phyloP scores from a whole-genome alignment of 2,329 filamentous ascomycete species.

The Lecanicillium sp. region DNA sequence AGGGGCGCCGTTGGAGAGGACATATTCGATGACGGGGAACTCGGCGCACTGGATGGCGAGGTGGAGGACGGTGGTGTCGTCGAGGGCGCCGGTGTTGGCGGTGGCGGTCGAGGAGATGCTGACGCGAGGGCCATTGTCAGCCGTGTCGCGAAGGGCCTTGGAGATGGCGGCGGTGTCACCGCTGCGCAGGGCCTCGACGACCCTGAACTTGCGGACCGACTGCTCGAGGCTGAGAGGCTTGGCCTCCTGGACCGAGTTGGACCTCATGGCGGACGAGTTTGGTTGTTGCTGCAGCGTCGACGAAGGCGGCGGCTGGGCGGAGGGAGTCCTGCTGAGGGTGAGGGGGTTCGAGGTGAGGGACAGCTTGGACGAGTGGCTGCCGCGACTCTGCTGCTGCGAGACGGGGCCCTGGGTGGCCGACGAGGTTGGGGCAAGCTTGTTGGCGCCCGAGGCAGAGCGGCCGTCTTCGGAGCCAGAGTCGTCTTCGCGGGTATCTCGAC shows the following conservation, averaged over 20 bases:
- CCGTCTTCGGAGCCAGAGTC: slow-evolving; percentile 47
- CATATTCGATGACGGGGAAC: slow-evolving; percentile 83
- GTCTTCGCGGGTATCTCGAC: slow-evolving; percentile 41
- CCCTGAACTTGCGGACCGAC: slow-evolving; percentile 86
- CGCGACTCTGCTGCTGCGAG: slow-evolving; percentile 26
- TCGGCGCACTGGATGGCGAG: slow-evolving; percentile 95
- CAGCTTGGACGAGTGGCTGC: slow-evolving; percentile 38
- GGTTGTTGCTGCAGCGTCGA: slow-evolving; percentile 22
- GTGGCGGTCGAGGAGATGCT: slow-evolving; percentile 49
- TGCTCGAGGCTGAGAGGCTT: slow-evolving; percentile 67
- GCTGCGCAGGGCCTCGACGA: slow-evolving; percentile 85
- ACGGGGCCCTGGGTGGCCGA: slow-evolving; percentile 25
- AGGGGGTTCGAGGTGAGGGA: slow-evolving; percentile 30
- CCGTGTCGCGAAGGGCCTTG: slow-evolving; percentile 67
- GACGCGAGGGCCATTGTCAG: slow-evolving; percentile 41
- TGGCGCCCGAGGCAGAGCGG: slow-evolving; percentile 27
- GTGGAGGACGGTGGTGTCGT: slow-evolving; percentile 86
- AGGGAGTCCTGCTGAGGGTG: slow-evolving; percentile 33
- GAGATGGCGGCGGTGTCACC: slow-evolving; percentile 89
- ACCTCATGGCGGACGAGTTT: slow-evolving; percentile 16
- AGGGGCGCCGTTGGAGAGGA: slow-evolving; percentile 66
- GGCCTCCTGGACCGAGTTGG: slow-evolving; percentile 19
- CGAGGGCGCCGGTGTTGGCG: slow-evolving; percentile 39
- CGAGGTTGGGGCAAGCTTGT: slow-evolving; percentile 21
- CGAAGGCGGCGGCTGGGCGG: slow-evolving; percentile 16